Percentiles rank a stretch among this genome's conserved stretches.
Evolutionary conservation across 2,329 filamentous ascomycete species (phyloP).

Genomic region (Xylaria sp.): DNA sequence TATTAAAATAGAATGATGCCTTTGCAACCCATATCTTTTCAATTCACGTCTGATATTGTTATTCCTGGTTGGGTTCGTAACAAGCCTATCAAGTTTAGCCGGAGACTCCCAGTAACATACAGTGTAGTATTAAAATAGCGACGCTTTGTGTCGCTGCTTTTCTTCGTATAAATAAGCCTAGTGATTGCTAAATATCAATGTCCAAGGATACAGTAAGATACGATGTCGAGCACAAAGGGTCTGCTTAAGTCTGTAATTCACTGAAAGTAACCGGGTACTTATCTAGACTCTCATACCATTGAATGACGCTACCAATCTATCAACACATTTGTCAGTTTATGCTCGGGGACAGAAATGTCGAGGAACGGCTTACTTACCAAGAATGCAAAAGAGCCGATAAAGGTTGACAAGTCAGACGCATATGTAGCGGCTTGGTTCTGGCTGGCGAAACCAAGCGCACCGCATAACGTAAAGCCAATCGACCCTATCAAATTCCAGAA

Average conservation of each 20-base stretch:
- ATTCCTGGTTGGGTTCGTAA: background rate
- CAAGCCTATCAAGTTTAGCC: background rate
- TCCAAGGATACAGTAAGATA: background rate
- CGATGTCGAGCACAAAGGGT: background rate
- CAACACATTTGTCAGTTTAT: conserved; percentile 6
- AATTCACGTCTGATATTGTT: no score
- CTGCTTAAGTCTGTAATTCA: conserved; percentile 5
- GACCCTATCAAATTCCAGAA: conserved; percentile 36
- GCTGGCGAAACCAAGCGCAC: conserved; percentile 29
- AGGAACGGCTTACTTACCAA: conserved; percentile 17
- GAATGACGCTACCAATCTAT: conserved; percentile 31
- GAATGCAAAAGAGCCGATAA: conserved; percentile 35
- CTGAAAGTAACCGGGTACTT: conserved; percentile 29
- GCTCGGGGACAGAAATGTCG: background rate
- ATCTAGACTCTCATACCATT: conserved; percentile 35
- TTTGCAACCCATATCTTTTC: no score
- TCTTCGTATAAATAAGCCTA: background rate
- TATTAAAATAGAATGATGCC: background rate
- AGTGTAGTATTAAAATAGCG: background rate
- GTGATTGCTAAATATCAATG: background rate
- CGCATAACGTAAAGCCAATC: conserved; percentile 30
- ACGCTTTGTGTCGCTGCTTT: conserved; percentile 2
- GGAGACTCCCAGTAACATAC: background rate
- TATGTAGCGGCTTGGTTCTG: conserved; percentile 24
- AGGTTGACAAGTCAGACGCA: conserved; percentile 28